Conservation (phyloP, 148 eudicot species). For the Amaranthus hypochondriacus region DNA sequence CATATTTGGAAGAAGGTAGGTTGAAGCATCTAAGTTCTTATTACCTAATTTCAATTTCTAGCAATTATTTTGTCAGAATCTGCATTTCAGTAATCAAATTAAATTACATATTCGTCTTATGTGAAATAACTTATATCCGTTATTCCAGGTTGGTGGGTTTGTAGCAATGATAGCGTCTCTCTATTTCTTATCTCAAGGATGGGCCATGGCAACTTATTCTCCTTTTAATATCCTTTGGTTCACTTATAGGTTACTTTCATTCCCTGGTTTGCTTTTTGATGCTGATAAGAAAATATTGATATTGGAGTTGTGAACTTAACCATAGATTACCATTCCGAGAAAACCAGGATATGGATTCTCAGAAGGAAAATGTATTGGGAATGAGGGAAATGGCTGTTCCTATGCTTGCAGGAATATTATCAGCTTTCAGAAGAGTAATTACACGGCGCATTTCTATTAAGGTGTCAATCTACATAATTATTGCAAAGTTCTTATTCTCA, state of each 20-base stretch:
- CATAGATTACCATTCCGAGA: constrained; percentile 54
- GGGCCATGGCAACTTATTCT: constrained; percentile 82
- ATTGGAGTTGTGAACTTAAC: constrained; percentile 53
- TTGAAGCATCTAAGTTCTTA: constrained; percentile 1
- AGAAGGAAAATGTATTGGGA: constrained; percentile 48
- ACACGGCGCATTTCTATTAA: constrained; percentile 88
- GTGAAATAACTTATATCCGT: constrained; percentile 3
- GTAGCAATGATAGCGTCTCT: constrained; percentile 77
- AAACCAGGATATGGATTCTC: constrained; percentile 39
- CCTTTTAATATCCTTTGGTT: constrained; percentile 84
- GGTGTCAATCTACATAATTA: constrained; percentile 37
- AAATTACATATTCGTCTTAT: background rate
- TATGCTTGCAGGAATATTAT: constrained; percentile 82
- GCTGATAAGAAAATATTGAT: constrained; percentile 6
- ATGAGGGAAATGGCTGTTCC: constrained; percentile 72
- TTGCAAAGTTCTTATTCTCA: background rate
- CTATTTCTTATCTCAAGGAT: constrained; percentile 88
- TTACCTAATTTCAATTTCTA: background rate
- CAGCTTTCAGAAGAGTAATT: constrained; percentile 90
- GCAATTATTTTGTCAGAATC: background rate
- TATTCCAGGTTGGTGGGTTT: constrained; percentile 74
- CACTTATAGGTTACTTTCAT: background rate
- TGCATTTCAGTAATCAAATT: background rate
- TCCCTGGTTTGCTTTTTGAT: constrained; percentile 14
- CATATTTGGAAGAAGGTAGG: constrained; percentile 87